Evolutionary conservation across 208 protist species (phyloP).

Genomic region (Trypanosoma congolense): DNA sequence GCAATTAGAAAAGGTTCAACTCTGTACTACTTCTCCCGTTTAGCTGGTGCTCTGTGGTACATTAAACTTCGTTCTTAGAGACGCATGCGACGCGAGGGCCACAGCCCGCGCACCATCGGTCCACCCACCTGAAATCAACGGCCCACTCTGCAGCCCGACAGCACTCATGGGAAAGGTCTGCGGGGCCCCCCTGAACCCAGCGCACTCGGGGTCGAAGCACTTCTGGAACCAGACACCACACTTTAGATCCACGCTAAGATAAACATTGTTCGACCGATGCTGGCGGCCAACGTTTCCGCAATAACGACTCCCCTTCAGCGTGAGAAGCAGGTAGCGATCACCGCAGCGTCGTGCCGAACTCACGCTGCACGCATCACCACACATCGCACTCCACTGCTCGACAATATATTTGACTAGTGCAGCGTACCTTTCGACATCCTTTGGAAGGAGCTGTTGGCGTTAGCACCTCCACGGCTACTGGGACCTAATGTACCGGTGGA

Average conservation of each 20-base stretch:
- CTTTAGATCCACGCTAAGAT: constrained; percentile 52
- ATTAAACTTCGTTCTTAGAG: constrained; percentile 7
- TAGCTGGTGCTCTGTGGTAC: too few relatives aligned
- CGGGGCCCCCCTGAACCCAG: constrained; percentile 27
- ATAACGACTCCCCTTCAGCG: constrained; percentile 55
- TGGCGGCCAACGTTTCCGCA: constrained; percentile 65
- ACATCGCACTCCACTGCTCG: constrained; percentile 21
- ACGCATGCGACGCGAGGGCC: constrained; percentile 8
- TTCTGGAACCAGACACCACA: constrained; percentile 54
- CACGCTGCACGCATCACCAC: constrained; percentile 28
- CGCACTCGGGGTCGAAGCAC: constrained; percentile 85
- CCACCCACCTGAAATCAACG: background rate
- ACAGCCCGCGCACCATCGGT: background rate
- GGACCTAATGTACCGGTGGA: background rate
- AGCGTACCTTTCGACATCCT: background rate
- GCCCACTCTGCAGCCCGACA: background rate
- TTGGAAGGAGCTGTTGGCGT: background rate
- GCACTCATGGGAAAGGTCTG: constrained; percentile 6
- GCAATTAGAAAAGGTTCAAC: too few relatives aligned
- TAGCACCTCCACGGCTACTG: background rate
- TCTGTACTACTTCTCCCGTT: too few relatives aligned
- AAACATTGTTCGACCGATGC: constrained; percentile 79
- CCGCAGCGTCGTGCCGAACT: constrained; percentile 11
- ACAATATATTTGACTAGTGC: constrained; percentile 17
- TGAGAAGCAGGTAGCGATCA: constrained; percentile 35